Conservation (phyloP, 306 rosid species). For the Sesbania bispinosa region DNA sequence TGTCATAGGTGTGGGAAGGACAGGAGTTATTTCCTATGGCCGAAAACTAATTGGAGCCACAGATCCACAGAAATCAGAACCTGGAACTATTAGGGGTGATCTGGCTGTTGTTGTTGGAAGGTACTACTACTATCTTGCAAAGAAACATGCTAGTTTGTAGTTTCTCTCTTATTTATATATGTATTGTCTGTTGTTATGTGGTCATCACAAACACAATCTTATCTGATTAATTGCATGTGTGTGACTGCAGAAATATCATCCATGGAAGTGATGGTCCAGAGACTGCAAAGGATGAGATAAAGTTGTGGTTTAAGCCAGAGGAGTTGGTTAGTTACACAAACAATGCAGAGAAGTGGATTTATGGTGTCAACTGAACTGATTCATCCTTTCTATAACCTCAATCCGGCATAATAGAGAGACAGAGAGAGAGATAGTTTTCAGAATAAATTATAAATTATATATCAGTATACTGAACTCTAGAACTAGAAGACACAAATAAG, state of each 20-base stretch:
- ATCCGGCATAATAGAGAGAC: too few species aligned
- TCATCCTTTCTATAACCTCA: too few species aligned
- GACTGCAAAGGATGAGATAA: conserved; percentile 80
- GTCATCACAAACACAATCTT: not conserved
- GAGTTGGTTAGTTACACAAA: conserved; percentile 74
- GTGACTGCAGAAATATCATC: conserved; percentile 66
- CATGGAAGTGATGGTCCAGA: conserved; percentile 96
- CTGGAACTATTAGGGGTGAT: conserved; percentile 91
- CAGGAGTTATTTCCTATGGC: conserved; percentile 76
- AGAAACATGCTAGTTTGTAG: not conserved
- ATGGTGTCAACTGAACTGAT: conserved; percentile 62
- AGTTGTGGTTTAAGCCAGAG: conserved; percentile 77
- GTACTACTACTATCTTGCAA: conserved; percentile 36
- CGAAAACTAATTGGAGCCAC: conserved; percentile 90
- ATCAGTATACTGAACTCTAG: too few species aligned
- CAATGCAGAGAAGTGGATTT: conserved; percentile 85
- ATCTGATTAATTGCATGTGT: not conserved
- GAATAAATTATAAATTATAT: too few species aligned
- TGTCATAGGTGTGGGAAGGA: conserved; percentile 86
- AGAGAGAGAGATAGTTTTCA: too few species aligned
- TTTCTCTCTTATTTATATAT: not conserved
- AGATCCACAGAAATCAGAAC: conserved; percentile 93
- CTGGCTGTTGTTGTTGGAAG: conserved; percentile 89
- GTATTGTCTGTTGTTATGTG: not conserved
- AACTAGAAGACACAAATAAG: too few species aligned